Conservation (phyloP, 345 rosid species). For the Erucastrum elatum region DNA sequence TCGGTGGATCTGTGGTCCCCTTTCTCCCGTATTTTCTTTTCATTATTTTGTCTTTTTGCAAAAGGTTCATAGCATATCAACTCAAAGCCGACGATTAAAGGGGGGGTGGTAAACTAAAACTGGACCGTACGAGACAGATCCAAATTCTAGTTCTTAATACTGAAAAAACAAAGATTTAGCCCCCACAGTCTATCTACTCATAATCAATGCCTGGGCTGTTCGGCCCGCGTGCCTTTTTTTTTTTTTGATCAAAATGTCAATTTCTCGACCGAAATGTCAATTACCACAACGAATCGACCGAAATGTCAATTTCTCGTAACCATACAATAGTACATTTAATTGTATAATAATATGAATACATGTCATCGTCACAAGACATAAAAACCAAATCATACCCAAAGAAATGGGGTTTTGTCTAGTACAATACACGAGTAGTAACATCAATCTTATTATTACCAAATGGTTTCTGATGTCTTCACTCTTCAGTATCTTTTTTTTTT, state of each 20-base stretch:
- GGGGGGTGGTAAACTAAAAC: neutral
- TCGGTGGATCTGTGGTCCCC: constrained; percentile 42
- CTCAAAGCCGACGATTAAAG: neutral
- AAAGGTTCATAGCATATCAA: constrained; percentile 8
- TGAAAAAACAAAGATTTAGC: neutral
- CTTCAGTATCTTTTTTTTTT: too few species aligned
- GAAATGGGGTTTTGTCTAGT: neutral
- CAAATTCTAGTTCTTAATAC: neutral
- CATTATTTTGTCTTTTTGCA: constrained; percentile 14
- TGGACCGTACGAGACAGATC: neutral
- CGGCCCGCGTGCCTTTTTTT: neutral
- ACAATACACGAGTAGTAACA: neutral
- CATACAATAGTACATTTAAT: neutral
- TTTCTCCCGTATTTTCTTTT: neutral
- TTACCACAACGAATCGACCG: neutral
- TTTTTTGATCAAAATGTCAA: too few species aligned
- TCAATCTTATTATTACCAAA: constrained; percentile 21
- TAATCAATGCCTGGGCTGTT: neutral
- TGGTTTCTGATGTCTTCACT: neutral
- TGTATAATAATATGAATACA: neutral
- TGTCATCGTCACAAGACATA: neutral
- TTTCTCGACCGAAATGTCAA: neutral
- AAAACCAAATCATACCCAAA: neutral
- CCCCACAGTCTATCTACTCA: neutral
- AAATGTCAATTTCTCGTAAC: neutral